Base-by-base conservation (phyloP, 495 filamentous ascomycete species). In the Bacidia rubella region DNA sequence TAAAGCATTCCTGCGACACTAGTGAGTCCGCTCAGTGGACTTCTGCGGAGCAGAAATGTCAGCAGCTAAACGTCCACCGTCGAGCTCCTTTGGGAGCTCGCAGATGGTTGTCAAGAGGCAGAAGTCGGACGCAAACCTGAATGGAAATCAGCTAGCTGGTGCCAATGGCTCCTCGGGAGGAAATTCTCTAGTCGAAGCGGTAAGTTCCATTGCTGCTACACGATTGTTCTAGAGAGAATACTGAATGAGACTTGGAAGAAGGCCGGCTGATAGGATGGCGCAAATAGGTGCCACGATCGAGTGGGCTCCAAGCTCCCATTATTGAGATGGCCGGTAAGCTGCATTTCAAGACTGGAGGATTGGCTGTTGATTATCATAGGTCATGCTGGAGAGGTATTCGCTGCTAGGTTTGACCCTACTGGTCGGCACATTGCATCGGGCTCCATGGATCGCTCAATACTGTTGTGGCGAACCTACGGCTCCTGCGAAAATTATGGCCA, bases 401-500 rank as follows among this genome's bases (percentile, higher is more conserved):
- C 85, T n/a, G 81, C 85, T 21, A 82, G 84, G 62, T 98, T 98
- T 57, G 87, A 95, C 65, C 83, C 86, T 11, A 81, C 83, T 3
- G 89, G 88, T 21, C 83, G 87, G 47, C 74, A 85, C 53, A 90
- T 97, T 56, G 92, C 93, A 45, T 96, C 92, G 3, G 93, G 90
- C 15, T 93, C 88, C 1, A 90, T 95, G 82, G 92, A 98, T 67
- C 76, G 93, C 54, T 82, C 80, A 43, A 95, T 98, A 51, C 87
- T 95, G 65, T 76, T 98, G 23, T 98, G 92, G 92, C 79, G 84
- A 61, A 90, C 88, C 5, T 87, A 85, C 54, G 92, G 89, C 57
- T 74, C 87, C 60, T 95, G 90, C 63, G 86, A 92, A 61, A 98
- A 97, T 67, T 95, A 95, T 60, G 87, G 90, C 56, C 70, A 82